These are phyloP conservation scores for Bacidia rubella DNA, from an alignment of 495 filamentous ascomycete species.

Conservation along the genomic window DNA sequence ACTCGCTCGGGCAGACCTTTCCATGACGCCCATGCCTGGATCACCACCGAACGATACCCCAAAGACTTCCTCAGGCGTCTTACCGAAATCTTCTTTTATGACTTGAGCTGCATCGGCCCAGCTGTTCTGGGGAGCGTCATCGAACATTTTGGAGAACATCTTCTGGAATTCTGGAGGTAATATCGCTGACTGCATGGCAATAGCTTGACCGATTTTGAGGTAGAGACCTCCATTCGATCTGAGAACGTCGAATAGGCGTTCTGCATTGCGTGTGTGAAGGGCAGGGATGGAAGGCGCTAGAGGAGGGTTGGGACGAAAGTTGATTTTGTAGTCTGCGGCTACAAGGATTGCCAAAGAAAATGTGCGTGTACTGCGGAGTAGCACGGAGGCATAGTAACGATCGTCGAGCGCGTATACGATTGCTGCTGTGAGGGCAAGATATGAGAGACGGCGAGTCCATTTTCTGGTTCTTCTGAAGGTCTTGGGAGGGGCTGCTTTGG, in stretches of 20 bases:
- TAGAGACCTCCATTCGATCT: constrained; percentile 83
- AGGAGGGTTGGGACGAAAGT: constrained; percentile 70
- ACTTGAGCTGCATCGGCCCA: constrained; percentile 82
- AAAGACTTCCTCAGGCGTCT: constrained; percentile 73
- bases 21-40: constrained; percentile 64
- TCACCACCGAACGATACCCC: constrained; percentile 65
- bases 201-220: constrained; percentile 94
- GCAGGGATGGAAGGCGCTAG: constrained; percentile 51
- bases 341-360: constrained; percentile 69
- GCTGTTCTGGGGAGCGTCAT: constrained; percentile 90
- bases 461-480: constrained; percentile 50
- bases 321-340: constrained; percentile 88
- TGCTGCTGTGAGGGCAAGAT: constrained; percentile 45
- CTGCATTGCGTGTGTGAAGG: constrained; percentile 69
- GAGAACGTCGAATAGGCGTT: constrained; percentile 66
- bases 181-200: constrained; percentile 94
- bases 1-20: constrained; percentile 70
- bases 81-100: constrained; percentile 77
- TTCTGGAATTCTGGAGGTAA: constrained; percentile 85
- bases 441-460: constrained; percentile 62
- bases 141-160: constrained; percentile 95
- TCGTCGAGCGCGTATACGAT: constrained; percentile 52
- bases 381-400: constrained; percentile 58
- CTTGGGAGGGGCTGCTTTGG: constrained; percentile 53
- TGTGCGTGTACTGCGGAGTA: constrained; percentile 69